Conservation (phyloP, 331 rosid species). For the Prunus yedoensis region DNA sequence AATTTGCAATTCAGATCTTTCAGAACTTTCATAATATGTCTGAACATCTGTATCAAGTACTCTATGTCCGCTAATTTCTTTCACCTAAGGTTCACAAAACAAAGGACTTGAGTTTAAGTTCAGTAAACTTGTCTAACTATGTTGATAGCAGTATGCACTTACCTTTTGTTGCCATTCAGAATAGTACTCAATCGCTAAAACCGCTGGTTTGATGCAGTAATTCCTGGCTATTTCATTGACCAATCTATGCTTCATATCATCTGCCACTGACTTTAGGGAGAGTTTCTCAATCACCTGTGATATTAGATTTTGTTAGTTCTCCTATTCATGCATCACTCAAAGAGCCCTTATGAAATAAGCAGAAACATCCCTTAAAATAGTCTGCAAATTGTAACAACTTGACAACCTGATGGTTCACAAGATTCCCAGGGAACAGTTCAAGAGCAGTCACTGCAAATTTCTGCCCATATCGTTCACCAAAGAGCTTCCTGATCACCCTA, state of each 20-base stretch:
- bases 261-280: constrained; percentile 36
- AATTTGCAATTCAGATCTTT: constrained; percentile 35
- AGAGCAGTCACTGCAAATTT: constrained; percentile 53
- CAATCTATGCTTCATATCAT: constrained; percentile 49
- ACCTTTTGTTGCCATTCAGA: constrained; percentile 56
- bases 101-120: neutral
- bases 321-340: neutral
- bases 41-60: constrained; percentile 23
- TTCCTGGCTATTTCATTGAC: constrained; percentile 60
- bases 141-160: neutral
- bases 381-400: neutral
- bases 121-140: neutral
- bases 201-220: constrained; percentile 40
- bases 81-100: constrained; percentile 30
- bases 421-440: constrained; percentile 66
- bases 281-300: constrained; percentile 64
- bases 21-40: constrained; percentile 19
- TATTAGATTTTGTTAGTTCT: constrained; percentile 17
- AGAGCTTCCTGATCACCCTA: constrained; percentile 57
- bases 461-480: constrained; percentile 66
- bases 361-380: neutral
- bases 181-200: constrained; percentile 64
- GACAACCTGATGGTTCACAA: constrained; percentile 66
- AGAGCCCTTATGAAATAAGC: neutral
- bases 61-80: constrained; percentile 34